Evolutionary conservation across 2,329 filamentous ascomycete species (phyloP).

Genomic region (Aquanectria penicillioides): DNA sequence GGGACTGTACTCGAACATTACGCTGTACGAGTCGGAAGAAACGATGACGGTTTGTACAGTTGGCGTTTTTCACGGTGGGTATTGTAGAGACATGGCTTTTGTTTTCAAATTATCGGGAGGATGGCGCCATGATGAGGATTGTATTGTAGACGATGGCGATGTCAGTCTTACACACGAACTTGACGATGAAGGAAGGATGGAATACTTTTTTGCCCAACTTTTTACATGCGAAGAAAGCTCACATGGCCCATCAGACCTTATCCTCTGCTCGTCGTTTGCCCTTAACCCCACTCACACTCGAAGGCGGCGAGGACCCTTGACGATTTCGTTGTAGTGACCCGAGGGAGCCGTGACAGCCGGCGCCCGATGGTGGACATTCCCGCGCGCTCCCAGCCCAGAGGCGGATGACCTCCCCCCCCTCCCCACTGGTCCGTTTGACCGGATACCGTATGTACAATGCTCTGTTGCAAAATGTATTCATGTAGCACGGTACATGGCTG

Average conservation of each 20-base stretch:
- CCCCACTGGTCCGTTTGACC: conserved; percentile 9
- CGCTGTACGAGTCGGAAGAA: not conserved
- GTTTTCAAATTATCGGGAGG: conserved; percentile 11
- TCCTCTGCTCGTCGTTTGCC: conserved; percentile 9
- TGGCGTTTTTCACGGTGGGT: conserved; percentile 19
- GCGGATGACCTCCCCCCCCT: conserved; percentile 27
- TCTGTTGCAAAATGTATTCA: too few relatives aligned
- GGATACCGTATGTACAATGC: not conserved
- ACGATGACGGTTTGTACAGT: conserved; percentile 7
- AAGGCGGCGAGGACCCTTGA: conserved; percentile 19
- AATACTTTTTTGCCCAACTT: conserved; percentile 1
- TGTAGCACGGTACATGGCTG: not conserved
- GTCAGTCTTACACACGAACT: conserved; percentile 21
- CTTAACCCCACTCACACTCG: conserved; percentile 29
- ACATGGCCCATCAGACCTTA: conserved; percentile 4
- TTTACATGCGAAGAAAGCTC: not conserved
- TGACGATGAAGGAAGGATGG: conserved; percentile 9
- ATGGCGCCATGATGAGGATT: conserved; percentile 15
- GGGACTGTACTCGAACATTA: not conserved
- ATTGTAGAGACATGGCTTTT: conserved; percentile 32
- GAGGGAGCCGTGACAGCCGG: conserved; percentile 38
- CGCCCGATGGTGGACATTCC: conserved; percentile 1
- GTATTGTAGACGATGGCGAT: conserved; percentile 34
- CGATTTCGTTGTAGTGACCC: conserved; percentile 24
- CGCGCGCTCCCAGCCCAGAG: not conserved